Evolutionary conservation across 352 stramenopile species (phyloP).

Genomic region (Phytophthora europaea): DNA sequence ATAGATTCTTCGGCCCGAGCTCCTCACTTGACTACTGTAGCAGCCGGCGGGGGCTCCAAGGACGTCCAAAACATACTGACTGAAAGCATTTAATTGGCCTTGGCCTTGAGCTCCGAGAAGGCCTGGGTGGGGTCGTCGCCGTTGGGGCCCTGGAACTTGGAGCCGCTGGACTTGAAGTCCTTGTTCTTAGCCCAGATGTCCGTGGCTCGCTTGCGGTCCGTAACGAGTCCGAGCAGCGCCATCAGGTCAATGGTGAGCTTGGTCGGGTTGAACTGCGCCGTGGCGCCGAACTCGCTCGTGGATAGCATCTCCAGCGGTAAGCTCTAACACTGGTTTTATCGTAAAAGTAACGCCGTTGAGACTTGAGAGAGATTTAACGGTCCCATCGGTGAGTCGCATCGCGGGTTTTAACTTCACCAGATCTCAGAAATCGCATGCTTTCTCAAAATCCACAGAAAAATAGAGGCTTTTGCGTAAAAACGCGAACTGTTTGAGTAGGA

Average conservation of each 20-base stretch:
- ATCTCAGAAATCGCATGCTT: too few relatives aligned
- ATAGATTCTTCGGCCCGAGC: constrained; percentile 30
- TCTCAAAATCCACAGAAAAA: too few relatives aligned
- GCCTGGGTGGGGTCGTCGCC: constrained; percentile 62
- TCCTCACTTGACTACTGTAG: not conserved
- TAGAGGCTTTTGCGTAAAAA: too few relatives aligned
- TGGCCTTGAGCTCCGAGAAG: constrained; percentile 79
- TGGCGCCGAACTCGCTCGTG: constrained; percentile 97
- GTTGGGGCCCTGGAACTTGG: constrained; percentile 61
- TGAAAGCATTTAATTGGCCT: constrained; percentile 54
- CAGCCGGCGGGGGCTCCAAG: not conserved
- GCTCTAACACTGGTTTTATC: too few relatives aligned
- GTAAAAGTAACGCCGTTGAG: too few relatives aligned
- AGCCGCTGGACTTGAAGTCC: constrained; percentile 49
- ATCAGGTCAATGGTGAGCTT: constrained; percentile 98
- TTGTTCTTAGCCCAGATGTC: constrained; percentile 96
- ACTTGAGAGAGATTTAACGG: too few relatives aligned
- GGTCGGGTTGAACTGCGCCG: constrained; percentile 98
- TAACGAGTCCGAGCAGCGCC: constrained; percentile 93
- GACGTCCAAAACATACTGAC: constrained; percentile 32
- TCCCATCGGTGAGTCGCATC: too few relatives aligned
- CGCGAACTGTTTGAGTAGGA: too few relatives aligned
- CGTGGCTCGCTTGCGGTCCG: constrained; percentile 95
- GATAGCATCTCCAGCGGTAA: too few relatives aligned
- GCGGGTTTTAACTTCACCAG: too few relatives aligned